A percentile compares a stretch with the other conserved stretches of the same genome.
phyloP scores from a whole-genome alignment of 495 filamentous ascomycete species.

The Ascobolus immersus region DNA sequence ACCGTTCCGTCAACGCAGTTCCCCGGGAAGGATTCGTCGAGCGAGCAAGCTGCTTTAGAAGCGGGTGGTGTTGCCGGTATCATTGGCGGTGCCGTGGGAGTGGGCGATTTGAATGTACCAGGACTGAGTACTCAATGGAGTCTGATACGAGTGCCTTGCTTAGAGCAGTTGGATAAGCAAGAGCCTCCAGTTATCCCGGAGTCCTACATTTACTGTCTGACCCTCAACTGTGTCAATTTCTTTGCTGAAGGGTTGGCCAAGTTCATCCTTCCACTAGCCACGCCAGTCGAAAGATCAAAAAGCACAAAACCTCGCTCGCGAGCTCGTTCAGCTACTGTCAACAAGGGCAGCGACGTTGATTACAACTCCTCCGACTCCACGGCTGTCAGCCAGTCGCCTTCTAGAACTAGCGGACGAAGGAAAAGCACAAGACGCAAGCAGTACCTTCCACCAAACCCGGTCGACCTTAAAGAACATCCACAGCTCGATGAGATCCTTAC shows the following conservation, averaged over 20 bases:
- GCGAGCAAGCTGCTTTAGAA: slow-evolving; percentile 67
- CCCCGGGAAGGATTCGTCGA: slow-evolving; percentile 22
- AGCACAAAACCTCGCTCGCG: slow-evolving; percentile 6
- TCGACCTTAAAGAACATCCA: slow-evolving; percentile 44
- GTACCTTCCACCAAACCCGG: slow-evolving; percentile 54
- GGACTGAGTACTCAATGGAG: slow-evolving; percentile 86
- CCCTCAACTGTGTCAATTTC: slow-evolving; percentile 61
- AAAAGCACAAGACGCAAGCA: slow-evolving; percentile 28
- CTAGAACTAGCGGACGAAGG: slow-evolving; percentile 21
- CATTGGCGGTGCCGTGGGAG: slow-evolving; percentile 47
- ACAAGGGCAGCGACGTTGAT: slow-evolving; percentile 1
- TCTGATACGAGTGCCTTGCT: slow-evolving; percentile 58
- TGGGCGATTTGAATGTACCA: slow-evolving; percentile 32
- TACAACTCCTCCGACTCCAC: slow-evolving; percentile 18
- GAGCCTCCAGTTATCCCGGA: slow-evolving; percentile 65
- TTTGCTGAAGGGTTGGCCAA: slow-evolving; percentile 81
- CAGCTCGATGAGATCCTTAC: slow-evolving; percentile 42
- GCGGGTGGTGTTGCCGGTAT: slow-evolving; percentile 69
- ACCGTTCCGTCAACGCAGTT: slow-evolving; percentile 35
- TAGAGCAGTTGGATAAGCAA: slow-evolving; percentile 80
- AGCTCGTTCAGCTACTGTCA: slow-evolving; percentile 4
- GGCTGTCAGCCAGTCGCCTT: slow-evolving; percentile 14
- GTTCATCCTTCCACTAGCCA: slow-evolving; percentile 70
- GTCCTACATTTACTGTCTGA: slow-evolving; percentile 78
- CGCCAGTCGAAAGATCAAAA: slow-evolving; percentile 32